phyloP scores from a whole-genome alignment of 2,329 filamentous ascomycete species.

The Madurella fahalii region DNA sequence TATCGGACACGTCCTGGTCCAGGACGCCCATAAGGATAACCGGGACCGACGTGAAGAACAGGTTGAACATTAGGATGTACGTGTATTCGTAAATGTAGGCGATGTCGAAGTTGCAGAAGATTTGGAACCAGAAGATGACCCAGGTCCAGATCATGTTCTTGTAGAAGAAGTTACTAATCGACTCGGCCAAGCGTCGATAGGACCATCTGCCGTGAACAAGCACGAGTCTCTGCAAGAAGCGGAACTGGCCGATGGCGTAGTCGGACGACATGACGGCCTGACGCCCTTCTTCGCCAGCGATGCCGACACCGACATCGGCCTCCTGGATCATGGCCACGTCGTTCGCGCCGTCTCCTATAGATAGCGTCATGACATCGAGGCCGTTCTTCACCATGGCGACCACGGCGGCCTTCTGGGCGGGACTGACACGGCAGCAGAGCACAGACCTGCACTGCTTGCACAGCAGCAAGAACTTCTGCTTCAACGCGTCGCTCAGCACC shows the following conservation, averaged over 20 bases:
- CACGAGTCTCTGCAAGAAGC: slow-evolving; percentile 78
- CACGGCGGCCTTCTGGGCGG: slow-evolving; percentile 95
- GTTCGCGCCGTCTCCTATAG: slow-evolving; percentile 90
- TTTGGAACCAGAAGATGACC: slow-evolving; percentile 94
- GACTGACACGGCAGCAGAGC: slow-evolving; percentile 94
- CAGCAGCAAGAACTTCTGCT: slow-evolving; percentile 88
- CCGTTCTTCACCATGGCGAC: slow-evolving; percentile 93
- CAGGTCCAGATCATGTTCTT: slow-evolving; percentile 99
- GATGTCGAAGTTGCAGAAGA: slow-evolving; percentile 93
- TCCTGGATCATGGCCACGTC: slow-evolving; percentile 98
- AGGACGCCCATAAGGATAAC: slow-evolving; percentile 95
- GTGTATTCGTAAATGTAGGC: slow-evolving; percentile 97
- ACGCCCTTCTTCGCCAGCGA: slow-evolving; percentile 86
- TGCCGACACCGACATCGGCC: slow-evolving; percentile 93
- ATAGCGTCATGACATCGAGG: slow-evolving; percentile 91
- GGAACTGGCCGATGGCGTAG: slow-evolving; percentile 92
- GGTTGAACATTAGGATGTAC: slow-evolving; percentile 94
- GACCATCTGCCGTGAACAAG: slow-evolving; percentile 93
- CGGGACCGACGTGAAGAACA: slow-evolving; percentile 92
- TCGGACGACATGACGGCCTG: slow-evolving; percentile 96
- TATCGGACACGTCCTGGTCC: slow-evolving; percentile 94
- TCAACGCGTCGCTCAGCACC: slow-evolving; percentile 75
- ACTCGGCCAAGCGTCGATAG: slow-evolving; percentile 89
- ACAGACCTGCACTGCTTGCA: slow-evolving; percentile 98
- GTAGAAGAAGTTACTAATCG: slow-evolving; percentile 99